Percentiles rank a stretch among this genome's conserved stretches.
These are phyloP conservation scores for Pseudogymnoascus sp. DNA, from an alignment of 2,329 filamentous ascomycete genomes.

Conservation along the genomic window DNA sequence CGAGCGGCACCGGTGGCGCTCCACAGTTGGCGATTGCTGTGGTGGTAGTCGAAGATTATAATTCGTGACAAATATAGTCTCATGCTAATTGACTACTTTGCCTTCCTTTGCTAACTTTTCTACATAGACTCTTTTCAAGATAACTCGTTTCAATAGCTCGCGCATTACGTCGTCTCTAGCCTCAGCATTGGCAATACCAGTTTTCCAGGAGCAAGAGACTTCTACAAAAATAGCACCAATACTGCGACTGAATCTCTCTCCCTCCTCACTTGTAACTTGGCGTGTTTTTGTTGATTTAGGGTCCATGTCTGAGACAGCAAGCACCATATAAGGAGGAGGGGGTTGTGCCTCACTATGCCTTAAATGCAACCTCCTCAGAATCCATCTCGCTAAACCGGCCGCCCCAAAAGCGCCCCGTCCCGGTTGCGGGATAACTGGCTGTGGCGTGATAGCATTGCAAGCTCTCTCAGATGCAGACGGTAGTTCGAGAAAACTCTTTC, in stretches of 20 bases:
- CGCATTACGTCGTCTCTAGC: background rate
- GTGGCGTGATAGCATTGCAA: background rate
- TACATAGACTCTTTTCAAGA: background rate
- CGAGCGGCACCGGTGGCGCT: background rate
- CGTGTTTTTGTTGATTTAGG: background rate
- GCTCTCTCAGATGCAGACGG: background rate
- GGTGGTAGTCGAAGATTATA: background rate
- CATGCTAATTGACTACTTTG: background rate
- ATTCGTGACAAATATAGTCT: background rate
- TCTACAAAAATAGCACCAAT: background rate
- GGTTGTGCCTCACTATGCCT: background rate
- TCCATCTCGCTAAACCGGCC: background rate
- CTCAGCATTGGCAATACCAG: background rate
- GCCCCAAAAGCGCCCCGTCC: background rate
- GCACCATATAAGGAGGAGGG: background rate
- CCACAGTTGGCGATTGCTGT: background rate
- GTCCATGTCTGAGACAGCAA: background rate
- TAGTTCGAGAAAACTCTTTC: background rate
- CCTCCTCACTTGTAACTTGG: background rate
- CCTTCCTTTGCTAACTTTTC: background rate
- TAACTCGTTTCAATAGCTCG: background rate
- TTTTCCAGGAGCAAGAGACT: background rate
- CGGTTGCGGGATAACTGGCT: background rate
- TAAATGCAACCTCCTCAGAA: background rate
- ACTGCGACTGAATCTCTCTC: background rate